Evolutionary conservation across 108 stramenopile genomes (phyloP).

Genomic region (Nitzschia inconspicua): DNA sequence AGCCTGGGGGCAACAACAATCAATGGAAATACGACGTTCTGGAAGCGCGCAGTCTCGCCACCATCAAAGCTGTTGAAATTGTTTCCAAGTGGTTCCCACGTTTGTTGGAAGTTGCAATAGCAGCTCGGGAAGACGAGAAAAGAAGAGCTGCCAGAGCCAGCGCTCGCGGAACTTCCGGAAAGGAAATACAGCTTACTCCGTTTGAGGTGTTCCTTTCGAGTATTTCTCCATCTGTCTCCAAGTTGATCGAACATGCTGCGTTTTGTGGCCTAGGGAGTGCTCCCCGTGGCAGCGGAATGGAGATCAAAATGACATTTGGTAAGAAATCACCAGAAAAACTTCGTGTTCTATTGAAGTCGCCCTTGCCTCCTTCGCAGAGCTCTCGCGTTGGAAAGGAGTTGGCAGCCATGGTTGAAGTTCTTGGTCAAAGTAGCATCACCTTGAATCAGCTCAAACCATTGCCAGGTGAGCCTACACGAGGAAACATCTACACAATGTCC

Average conservation of each 20-base stretch:
- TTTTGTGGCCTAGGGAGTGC: slow-evolving; percentile 79
- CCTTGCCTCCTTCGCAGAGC: slow-evolving; percentile 77
- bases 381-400: slow-evolving; percentile 79
- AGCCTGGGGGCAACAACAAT: slow-evolving; percentile 41
- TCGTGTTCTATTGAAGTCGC: slow-evolving; percentile 55
- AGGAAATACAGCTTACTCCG: slow-evolving; percentile 37
- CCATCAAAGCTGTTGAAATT: slow-evolving; percentile 62
- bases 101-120: slow-evolving; percentile 65
- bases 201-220: slow-evolving; percentile 66
- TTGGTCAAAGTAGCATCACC: slow-evolving; percentile 46
- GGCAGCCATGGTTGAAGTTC: slow-evolving; percentile 67
- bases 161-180: slow-evolving; percentile 11
- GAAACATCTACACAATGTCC: slow-evolving; percentile 20
- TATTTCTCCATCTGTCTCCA: slow-evolving; percentile 60
- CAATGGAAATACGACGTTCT: slow-evolving; percentile 88
- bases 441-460: slow-evolving; percentile 37
- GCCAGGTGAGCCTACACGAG: slow-evolving; percentile 19
- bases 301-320: slow-evolving; percentile 76
- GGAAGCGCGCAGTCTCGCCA: slow-evolving; percentile 71
- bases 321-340: slow-evolving; percentile 64
- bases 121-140: slow-evolving; percentile 82
- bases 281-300: slow-evolving; percentile 54
- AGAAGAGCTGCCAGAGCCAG: slow-evolving; percentile 58
- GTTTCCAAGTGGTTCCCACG: slow-evolving; percentile 76
- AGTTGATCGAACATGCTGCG: slow-evolving; percentile 72